A percentile compares a stretch with the other conserved stretches of the same genome.
Evolutionary conservation across 768 basidiomycete species (phyloP).

Genomic region (Gyrodon lividus): DNA sequence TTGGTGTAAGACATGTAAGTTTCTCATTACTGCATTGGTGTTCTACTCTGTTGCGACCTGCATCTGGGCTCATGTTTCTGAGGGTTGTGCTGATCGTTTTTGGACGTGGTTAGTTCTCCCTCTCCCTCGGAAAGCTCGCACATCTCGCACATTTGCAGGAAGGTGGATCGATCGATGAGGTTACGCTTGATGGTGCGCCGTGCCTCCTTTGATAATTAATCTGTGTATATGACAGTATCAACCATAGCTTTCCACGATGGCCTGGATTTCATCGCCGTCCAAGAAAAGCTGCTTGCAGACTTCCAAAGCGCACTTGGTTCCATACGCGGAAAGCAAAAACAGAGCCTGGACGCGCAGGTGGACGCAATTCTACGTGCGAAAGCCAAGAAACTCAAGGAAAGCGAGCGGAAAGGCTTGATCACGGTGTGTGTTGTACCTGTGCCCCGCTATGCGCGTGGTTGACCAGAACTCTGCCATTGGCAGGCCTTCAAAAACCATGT

Average conservation of each 20-base stretch:
- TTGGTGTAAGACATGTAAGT: slow-evolving; percentile 78
- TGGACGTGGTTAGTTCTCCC: slow-evolving; percentile 61
- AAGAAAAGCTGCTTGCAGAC: slow-evolving; percentile 63
- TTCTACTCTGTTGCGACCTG: background rate
- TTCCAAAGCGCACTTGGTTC: slow-evolving; percentile 51
- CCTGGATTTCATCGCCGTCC: slow-evolving; percentile 85
- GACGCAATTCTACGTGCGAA: slow-evolving; percentile 59
- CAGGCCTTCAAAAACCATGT: slow-evolving; percentile 73
- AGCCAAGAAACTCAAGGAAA: slow-evolving; percentile 40
- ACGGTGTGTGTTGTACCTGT: slow-evolving; percentile 21
- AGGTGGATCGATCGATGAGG: slow-evolving; percentile 43
- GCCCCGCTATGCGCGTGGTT: background rate
- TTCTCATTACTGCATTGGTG: background rate
- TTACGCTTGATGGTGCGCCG: slow-evolving; percentile 53
- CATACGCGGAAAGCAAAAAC: slow-evolving; percentile 54
- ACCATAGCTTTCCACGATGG: slow-evolving; percentile 78
- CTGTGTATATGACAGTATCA: slow-evolving; percentile 5
- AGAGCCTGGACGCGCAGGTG: slow-evolving; percentile 66
- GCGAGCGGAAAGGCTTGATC: slow-evolving; percentile 50
- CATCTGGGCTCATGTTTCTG: background rate
- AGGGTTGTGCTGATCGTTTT: slow-evolving; percentile 4
- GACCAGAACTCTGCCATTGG: background rate
- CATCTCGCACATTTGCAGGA: slow-evolving; percentile 66
- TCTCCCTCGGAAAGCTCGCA: slow-evolving; percentile 87
- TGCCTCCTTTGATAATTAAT: background rate